A percentile compares a stretch with the other conserved stretches of the same genome.
Evolutionary conservation across 805 yeast species (phyloP).

Genomic region (Yarrowia sp.): DNA sequence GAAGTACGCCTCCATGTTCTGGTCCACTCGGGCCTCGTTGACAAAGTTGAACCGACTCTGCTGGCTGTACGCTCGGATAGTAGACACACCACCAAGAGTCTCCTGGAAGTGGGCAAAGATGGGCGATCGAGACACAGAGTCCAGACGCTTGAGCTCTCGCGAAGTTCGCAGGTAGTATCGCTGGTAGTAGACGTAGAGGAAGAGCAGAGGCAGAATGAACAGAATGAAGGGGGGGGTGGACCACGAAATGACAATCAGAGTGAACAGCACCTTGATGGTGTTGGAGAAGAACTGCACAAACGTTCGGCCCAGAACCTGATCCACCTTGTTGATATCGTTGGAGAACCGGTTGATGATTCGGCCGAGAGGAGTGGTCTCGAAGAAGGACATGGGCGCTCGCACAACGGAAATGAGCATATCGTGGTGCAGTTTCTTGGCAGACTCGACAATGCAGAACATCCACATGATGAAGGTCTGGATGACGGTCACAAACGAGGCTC

Average conservation of each 20-base stretch:
- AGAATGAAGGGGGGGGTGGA: conserved; percentile 89
- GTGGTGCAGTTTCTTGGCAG: conserved; percentile 74
- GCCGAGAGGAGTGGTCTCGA: conserved; percentile 95
- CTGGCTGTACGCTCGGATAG: conserved; percentile 78
- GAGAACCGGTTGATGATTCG: conserved; percentile 90
- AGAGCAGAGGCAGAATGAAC: conserved; percentile 69
- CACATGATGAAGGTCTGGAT: conserved; percentile 73
- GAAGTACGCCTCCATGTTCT: conserved; percentile 89
- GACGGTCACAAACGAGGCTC: conserved; percentile 65
- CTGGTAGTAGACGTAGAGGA: conserved; percentile 74
- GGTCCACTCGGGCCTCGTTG: conserved; percentile 68
- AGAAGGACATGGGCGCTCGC: conserved; percentile 93
- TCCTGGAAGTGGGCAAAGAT: conserved; percentile 85
- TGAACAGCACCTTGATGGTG: conserved; percentile 57
- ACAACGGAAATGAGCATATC: conserved; percentile 75
- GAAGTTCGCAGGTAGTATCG: conserved; percentile 70
- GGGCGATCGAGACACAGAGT: conserved; percentile 74
- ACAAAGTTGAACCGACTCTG: conserved; percentile 64
- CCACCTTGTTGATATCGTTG: conserved; percentile 87
- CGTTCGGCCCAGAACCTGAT: conserved; percentile 65
- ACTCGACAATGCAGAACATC: conserved; percentile 82
- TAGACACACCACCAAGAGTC: conserved; percentile 76
- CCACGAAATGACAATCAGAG: conserved; percentile 78
- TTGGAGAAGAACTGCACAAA: conserved; percentile 53
- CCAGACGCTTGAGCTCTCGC: conserved; percentile 80